A percentile compares a stretch with the other conserved stretches of the same genome.
Conservation (phyloP, 352 stramenopile species). For the Pythium angustatum region DNA sequence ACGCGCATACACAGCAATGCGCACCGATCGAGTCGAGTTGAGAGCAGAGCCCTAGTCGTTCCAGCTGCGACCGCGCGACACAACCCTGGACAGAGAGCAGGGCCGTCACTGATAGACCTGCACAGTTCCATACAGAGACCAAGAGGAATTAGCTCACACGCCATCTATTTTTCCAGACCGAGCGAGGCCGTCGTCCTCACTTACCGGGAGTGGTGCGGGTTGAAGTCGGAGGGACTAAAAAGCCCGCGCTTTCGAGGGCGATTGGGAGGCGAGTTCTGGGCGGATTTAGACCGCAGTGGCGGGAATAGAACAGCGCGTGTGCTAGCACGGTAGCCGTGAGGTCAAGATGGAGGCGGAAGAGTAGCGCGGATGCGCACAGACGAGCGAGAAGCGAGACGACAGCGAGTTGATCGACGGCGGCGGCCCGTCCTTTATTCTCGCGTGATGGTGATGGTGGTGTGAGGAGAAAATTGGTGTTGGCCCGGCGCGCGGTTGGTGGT, state of each 20-base stretch:
- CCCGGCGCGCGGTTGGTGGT: conserved; percentile 21
- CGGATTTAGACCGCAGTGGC: conserved; percentile 2
- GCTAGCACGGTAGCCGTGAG: not conserved
- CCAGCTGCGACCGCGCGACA: conserved; percentile 8
- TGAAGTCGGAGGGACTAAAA: conserved; percentile 45
- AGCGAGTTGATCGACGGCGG: too few relatives aligned
- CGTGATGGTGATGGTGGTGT: conserved; percentile 13
- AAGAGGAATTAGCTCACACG: not conserved
- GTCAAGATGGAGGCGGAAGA: not conserved
- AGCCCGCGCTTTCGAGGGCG: conserved; percentile 25
- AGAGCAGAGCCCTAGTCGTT: conserved; percentile 8
- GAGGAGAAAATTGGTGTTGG: conserved; percentile 9
- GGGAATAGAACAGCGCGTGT: not conserved
- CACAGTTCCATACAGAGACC: too few relatives aligned
- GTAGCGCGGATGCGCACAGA: not conserved
- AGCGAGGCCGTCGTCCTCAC: conserved; percentile 17
- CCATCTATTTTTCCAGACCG: not conserved
- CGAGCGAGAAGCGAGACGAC: too few relatives aligned
- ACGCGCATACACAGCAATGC: not conserved
- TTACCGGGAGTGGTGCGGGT: too few relatives aligned
- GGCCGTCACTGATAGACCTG: too few relatives aligned
- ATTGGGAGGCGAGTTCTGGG: not conserved
- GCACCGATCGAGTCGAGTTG: too few relatives aligned
- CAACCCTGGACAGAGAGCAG: conserved; percentile 5
- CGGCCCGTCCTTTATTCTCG: not conserved